These are phyloP conservation scores for Phlebiopsis gigantea DNA, from an alignment of 768 basidiomycete species.

Conservation along the genomic window DNA sequence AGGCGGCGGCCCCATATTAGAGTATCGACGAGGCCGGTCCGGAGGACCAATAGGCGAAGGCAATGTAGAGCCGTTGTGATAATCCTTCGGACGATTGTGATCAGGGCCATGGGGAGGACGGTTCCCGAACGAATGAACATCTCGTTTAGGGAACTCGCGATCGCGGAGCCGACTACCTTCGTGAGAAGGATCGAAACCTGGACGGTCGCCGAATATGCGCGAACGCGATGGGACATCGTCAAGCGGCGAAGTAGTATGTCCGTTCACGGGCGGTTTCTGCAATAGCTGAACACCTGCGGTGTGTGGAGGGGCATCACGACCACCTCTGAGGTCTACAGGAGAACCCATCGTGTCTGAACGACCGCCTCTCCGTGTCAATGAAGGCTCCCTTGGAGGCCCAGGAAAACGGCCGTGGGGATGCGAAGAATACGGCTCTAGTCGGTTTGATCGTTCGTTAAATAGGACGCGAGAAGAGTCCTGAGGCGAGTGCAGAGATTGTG, in stretches of 20 bases:
- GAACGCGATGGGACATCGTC: conserved; percentile 12
- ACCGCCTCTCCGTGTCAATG: conserved; percentile 34
- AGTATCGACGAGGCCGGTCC: conserved; percentile 16
- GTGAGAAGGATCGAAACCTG: conserved; percentile 6
- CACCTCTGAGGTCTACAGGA: conserved; percentile 35
- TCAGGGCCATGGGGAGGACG: conserved; percentile 15
- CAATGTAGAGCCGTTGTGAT: conserved; percentile 2
- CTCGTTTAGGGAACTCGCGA: conserved; percentile 18
- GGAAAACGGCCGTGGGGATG: conserved; percentile 39
- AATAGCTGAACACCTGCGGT: conserved; percentile 45
- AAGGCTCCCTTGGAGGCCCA: conserved; percentile 24
- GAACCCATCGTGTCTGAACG: conserved; percentile 37
- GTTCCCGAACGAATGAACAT: conserved; percentile 1
- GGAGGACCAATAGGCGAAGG: not conserved
- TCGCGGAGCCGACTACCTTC: conserved; percentile 18
- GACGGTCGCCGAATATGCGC: conserved; percentile 18
- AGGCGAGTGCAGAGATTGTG: conserved; percentile 40
- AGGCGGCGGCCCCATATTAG: conserved; percentile 50
- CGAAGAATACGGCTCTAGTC: conserved; percentile 76
- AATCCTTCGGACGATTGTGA: conserved; percentile 6
- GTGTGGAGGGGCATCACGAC: conserved; percentile 43
- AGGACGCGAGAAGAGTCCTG: conserved; percentile 65
- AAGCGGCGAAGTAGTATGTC: conserved; percentile 2
- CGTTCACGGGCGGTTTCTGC: conserved; percentile 43
- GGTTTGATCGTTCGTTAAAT: conserved; percentile 95